Percentiles rank a stretch among this genome's conserved stretches.
phyloP scores from a whole-genome alignment of 2,329 filamentous ascomycete genomes.

The Diaporthe ilicicola region DNA sequence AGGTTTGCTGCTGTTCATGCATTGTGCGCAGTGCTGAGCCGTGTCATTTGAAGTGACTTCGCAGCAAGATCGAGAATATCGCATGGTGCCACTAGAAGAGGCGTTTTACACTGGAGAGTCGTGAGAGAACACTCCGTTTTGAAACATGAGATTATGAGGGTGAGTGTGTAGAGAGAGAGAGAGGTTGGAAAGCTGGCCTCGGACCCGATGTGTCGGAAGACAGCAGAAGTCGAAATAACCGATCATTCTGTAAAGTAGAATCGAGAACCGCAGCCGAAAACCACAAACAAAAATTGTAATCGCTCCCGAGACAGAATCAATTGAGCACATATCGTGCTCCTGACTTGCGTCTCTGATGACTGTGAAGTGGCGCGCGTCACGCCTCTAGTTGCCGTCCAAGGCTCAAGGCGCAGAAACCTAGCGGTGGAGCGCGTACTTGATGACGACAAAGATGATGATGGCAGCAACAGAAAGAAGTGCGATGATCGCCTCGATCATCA shows the following conservation, averaged over 20 bases:
- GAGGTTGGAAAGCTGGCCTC: not conserved
- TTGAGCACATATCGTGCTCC: not conserved
- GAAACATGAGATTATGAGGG: not conserved
- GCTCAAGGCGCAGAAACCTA: not conserved
- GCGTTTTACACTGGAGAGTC: not conserved
- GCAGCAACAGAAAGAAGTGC: slow-evolving; percentile 34
- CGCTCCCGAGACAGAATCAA: not conserved
- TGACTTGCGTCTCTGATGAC: not conserved
- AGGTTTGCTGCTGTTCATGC: not conserved
- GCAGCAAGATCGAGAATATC: not conserved
- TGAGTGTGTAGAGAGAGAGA: not conserved
- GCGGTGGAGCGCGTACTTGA: slow-evolving; percentile 26
- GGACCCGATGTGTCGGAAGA: not conserved
- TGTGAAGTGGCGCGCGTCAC: not conserved
- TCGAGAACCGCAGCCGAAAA: not conserved
- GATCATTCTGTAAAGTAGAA: not conserved
- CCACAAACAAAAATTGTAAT: not conserved
- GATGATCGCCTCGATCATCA: slow-evolving; percentile 46
- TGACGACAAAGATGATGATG: slow-evolving; percentile 34
- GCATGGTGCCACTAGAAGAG: not conserved
- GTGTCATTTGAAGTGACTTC: not conserved
- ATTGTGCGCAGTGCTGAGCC: not conserved
- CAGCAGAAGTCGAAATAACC: not conserved
- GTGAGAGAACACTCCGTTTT: not conserved
- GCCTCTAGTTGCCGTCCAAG: not conserved